Evolutionary conservation across 164 flowering plant genomes (phyloP).

Genomic region (Nelumbo lutea): DNA sequence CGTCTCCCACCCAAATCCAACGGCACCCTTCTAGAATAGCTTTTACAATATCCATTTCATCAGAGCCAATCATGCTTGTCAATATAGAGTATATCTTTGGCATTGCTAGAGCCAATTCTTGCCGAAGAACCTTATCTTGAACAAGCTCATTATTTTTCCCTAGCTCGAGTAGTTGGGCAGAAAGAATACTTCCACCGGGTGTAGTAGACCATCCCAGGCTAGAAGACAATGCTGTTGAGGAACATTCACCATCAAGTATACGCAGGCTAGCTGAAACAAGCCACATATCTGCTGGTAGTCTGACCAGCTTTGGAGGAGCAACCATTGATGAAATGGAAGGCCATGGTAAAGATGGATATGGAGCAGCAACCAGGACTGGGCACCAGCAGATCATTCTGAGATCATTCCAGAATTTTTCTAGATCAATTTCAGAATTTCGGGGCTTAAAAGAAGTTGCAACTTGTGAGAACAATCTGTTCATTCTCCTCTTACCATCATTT

Average conservation of each 20-base stretch:
- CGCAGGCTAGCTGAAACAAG: slow-evolving; percentile 95
- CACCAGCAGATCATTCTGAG: slow-evolving; percentile 89
- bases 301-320: slow-evolving; percentile 95
- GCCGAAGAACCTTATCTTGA: slow-evolving; percentile 70
- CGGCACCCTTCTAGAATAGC: slow-evolving; percentile 94
- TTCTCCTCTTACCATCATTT: slow-evolving; percentile 38
- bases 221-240: slow-evolving; percentile 70
- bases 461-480: slow-evolving; percentile 60
- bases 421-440: slow-evolving; percentile 48
- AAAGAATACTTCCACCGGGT: slow-evolving; percentile 86
- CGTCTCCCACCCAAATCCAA: slow-evolving; percentile 99
- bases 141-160: slow-evolving; percentile 90
- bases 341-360: slow-evolving; percentile 79
- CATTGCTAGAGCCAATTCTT: slow-evolving; percentile 85
- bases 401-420: slow-evolving; percentile 88
- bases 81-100: slow-evolving; percentile 86
- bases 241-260: slow-evolving; percentile 88
- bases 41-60: slow-evolving; percentile 93
- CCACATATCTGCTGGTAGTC: slow-evolving; percentile 74
- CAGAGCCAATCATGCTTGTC: slow-evolving; percentile 56
- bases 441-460: slow-evolving; percentile 64
- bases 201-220: slow-evolving; percentile 86
- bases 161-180: slow-evolving; percentile 96
- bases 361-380: slow-evolving; percentile 82
- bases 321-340: slow-evolving; percentile 77